Evolutionary conservation across 345 rosid genomes (phyloP), one percentile per base, ranked within the genome.

Genomic region (Zanthoxylum bungeanum): DNA sequence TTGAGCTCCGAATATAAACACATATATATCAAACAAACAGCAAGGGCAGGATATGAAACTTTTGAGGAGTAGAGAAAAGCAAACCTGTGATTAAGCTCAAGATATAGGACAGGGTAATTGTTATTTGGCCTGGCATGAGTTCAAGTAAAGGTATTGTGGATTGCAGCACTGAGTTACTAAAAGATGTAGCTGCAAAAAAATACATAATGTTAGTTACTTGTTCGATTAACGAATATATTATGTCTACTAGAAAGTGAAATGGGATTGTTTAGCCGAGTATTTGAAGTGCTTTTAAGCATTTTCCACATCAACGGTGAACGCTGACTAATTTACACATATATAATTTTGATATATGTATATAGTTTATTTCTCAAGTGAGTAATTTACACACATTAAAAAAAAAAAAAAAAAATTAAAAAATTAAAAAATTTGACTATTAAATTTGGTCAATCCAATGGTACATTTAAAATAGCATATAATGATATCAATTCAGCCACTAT

Each of bases 151-250:
- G 82, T 72, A 73, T 33, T 64, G 85, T 83, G 72, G 86, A 60
- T 76, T 75, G 89, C 75, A 89, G 75, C 24, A 63, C 84, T 8
- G 95, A 90, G 64, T 70, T 77, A 51, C 69, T 77, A 73, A 85
- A 94, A 69, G 95, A 92, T 27, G 97, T 89, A 52, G 91, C 95
- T 94, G 91, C 74, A 78, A 69, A 40, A 68, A 73, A 57, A 49
- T 73, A 62, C 37, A 77, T 12, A 53, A 36, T 14, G 10, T 40
- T 40, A 11, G 21, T 14, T 31, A 63, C 11, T 30, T 16, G 11
- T 6, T 8, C 8, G 7, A 57, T 57, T 57, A 24, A 53, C 7
- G 10, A 24, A 24, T n/a, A n/a, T 6, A 55, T 25, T 2, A 33
- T 4, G 25, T 11, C 19, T 55, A 27, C n/a, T 25, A 25, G 4